A percentile compares a stretch with the other conserved stretches of the same genome.
Conservation (phyloP, 2,329 filamentous ascomycete species). For the Tricladium varicosporioides region DNA sequence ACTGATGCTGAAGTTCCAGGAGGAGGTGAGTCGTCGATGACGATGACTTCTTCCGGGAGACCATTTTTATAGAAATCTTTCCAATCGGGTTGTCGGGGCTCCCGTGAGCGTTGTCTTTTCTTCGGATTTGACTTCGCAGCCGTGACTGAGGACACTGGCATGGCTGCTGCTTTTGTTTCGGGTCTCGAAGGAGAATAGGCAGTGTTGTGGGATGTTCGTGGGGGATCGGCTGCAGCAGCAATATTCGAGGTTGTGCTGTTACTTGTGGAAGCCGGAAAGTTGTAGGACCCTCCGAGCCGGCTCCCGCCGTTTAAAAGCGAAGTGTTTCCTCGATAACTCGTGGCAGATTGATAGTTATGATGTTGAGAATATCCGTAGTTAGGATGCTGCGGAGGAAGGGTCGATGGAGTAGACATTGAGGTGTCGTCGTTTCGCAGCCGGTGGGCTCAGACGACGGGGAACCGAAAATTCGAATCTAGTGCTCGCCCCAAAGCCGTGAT, state of each 20-base stretch:
- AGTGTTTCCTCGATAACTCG: conserved; percentile 49
- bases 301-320: conserved; percentile 35
- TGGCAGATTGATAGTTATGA: conserved; percentile 52
- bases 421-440: conserved; percentile 23
- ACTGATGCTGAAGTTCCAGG: conserved; percentile 37
- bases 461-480: conserved; percentile 12
- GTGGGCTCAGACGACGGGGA: conserved; percentile 21
- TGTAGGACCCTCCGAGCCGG: conserved; percentile 32
- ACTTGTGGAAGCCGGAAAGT: conserved; percentile 32
- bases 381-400: conserved; percentile 66
- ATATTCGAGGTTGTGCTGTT: conserved; percentile 29
- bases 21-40: conserved; percentile 69
- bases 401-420: conserved; percentile 77
- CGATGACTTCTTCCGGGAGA: conserved; percentile 79
- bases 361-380: conserved; percentile 61
- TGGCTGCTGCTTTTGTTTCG: conserved; percentile 34
- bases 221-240: conserved; percentile 24
- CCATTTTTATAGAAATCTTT: conserved; percentile 79
- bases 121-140: conserved; percentile 34
- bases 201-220: conserved; percentile 23
- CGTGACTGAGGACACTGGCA: conserved; percentile 34
- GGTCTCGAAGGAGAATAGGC: conserved; percentile 21
- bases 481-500: conserved; percentile 14
- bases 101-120: conserved; percentile 38
- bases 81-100: conserved; percentile 69